Percentiles rank a stretch among this genome's conserved stretches.
phyloP scores from a whole-genome alignment of 148 eudicot genomes.

The Tetragonia tetragonoides region DNA sequence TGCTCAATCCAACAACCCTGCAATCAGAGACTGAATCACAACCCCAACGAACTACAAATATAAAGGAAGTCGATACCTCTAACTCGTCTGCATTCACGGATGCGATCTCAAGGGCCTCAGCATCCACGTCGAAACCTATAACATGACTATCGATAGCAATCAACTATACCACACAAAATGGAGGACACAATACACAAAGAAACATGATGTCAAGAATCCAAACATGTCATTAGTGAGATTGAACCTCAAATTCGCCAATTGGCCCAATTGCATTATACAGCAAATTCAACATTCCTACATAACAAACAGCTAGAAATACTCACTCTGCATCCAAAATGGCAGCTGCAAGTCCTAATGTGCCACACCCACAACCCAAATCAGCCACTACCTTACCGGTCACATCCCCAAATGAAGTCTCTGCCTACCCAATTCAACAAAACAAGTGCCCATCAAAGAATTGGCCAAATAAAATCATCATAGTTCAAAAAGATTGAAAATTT shows the following conservation, averaged over 20 bases:
- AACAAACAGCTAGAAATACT: slow-evolving; percentile 27
- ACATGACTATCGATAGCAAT: slow-evolving; percentile 60
- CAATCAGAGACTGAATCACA: too few relatives aligned
- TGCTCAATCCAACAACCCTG: too few relatives aligned
- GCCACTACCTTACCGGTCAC: slow-evolving; percentile 74
- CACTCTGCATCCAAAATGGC: slow-evolving; percentile 87
- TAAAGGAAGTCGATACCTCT: slow-evolving; percentile 51
- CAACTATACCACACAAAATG: slow-evolving; percentile 8
- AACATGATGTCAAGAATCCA: slow-evolving; percentile 2
- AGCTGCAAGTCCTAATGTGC: slow-evolving; percentile 92
- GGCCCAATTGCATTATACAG: background rate
- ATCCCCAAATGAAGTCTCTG: slow-evolving; percentile 92
- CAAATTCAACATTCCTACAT: background rate
- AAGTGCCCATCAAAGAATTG: slow-evolving; percentile 24
- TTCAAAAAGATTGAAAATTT: background rate
- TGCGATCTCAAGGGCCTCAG: slow-evolving; percentile 82
- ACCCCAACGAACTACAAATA: background rate
- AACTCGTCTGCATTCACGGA: slow-evolving; percentile 74
- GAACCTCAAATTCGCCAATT: background rate
- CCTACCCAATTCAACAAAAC: slow-evolving; percentile 44
- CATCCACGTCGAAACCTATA: slow-evolving; percentile 74
- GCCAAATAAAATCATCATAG: background rate
- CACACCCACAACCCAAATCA: slow-evolving; percentile 99
- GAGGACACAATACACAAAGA: background rate
- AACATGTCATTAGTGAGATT: background rate